Percentiles rank a stretch among this genome's conserved stretches.
phyloP scores from a whole-genome alignment of 345 rosid genomes.

The Eucalyptus marginata region DNA sequence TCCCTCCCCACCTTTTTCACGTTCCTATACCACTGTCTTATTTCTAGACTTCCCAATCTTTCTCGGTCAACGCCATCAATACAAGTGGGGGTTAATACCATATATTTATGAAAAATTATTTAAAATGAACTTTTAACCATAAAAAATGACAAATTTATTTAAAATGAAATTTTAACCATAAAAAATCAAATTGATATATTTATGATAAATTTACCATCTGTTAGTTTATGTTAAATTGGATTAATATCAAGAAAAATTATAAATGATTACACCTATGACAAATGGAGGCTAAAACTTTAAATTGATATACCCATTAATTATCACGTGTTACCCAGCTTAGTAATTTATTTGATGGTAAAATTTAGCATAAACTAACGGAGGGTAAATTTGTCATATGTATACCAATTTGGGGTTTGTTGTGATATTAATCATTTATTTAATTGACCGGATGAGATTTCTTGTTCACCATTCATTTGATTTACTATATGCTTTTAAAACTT shows the following conservation, averaged over 20 bases:
- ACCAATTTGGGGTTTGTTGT: too few species aligned
- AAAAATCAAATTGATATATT: too few species aligned
- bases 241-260: fast-evolving
- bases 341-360: fast-evolving
- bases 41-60: background rate
- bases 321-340: fast-evolving
- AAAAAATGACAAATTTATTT: too few species aligned
- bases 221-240: too few species aligned
- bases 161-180: too few species aligned
- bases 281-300: too few species aligned
- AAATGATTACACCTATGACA: fast-evolving
- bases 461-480: background rate
- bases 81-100: background rate
- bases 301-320: too few species aligned
- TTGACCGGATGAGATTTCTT: fast-evolving
- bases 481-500: background rate
- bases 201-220: too few species aligned
- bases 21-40: background rate
- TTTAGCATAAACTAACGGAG: too few species aligned
- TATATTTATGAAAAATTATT: too few species aligned
- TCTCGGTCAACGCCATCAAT: background rate
- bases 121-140: too few species aligned
- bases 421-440: background rate
- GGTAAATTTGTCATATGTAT: too few species aligned
- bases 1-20: background rate